Percentiles rank a stretch among this genome's conserved stretches.
These are phyloP conservation scores for Wickerhamiella dianesei DNA, from an alignment of 805 yeast species.

Conservation along the genomic window DNA sequence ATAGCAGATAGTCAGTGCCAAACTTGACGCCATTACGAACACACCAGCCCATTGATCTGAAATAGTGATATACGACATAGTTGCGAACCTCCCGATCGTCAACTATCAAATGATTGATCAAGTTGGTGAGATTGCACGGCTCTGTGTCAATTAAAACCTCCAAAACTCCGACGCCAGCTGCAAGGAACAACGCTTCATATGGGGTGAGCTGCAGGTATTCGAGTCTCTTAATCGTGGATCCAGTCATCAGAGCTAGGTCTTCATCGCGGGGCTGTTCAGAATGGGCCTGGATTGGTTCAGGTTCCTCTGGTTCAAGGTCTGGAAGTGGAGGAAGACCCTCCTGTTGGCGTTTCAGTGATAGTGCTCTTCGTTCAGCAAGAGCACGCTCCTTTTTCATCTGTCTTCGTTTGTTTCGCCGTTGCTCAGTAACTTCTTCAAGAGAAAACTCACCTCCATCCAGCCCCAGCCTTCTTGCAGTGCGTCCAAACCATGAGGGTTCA, in stretches of 20 bases:
- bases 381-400: constrained; percentile 60
- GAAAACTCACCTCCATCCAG: constrained; percentile 28
- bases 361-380: constrained; percentile 37
- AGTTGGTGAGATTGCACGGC: not conserved
- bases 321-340: constrained; percentile 7
- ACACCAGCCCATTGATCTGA: constrained; percentile 87
- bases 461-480: constrained; percentile 46
- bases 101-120: not conserved
- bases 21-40: constrained; percentile 83
- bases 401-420: constrained; percentile 56
- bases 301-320: not conserved
- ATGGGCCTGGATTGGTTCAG: not conserved
- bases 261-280: constrained; percentile 17
- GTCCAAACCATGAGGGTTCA: constrained; percentile 79
- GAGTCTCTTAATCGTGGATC: constrained; percentile 20
- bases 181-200: constrained; percentile 59
- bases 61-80: constrained; percentile 74
- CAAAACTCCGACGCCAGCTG: constrained; percentile 41
- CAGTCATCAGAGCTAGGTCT: constrained; percentile 17
- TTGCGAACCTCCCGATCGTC: constrained; percentile 29
- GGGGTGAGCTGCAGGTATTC: constrained; percentile 56
- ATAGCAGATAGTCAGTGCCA: constrained; percentile 73
- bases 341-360: constrained; percentile 26
- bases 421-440: constrained; percentile 62
- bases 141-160: constrained; percentile 19